Evolutionary conservation across 192 early-diverging fungal genomes (phyloP).

Genomic region (Gigaspora rosea): DNA sequence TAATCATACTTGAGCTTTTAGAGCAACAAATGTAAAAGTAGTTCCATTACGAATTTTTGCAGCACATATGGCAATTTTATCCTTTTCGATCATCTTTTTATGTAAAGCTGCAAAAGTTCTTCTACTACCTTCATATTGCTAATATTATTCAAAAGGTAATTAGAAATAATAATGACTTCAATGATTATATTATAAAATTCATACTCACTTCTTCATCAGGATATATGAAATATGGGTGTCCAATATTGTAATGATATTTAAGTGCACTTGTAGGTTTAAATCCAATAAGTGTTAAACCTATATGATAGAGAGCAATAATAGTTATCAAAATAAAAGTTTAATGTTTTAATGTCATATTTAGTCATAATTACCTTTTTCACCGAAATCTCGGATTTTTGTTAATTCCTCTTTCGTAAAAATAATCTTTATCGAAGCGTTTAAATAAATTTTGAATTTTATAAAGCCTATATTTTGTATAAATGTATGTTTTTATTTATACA

Average conservation of each 20-base stretch:
- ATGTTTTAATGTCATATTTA: background rate
- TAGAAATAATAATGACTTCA: background rate
- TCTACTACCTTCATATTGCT: constrained; percentile 69
- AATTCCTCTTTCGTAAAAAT: constrained; percentile 77
- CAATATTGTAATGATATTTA: constrained; percentile 62
- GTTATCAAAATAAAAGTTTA: constrained; percentile 1
- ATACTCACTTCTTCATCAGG: constrained; percentile 70
- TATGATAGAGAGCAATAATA: background rate
- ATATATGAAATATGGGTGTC: constrained; percentile 67
- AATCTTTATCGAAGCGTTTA: constrained; percentile 38
- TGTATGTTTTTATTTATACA: background rate
- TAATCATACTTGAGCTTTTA: constrained; percentile 65
- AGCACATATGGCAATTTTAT: constrained; percentile 70
- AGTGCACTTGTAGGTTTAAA: constrained; percentile 61
- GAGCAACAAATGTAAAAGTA: constrained; percentile 58
- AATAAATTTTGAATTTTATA: background rate
- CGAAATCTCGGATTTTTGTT: constrained; percentile 58
- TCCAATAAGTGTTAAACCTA: constrained; percentile 68
- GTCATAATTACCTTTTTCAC: constrained; percentile 57
- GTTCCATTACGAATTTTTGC: constrained; percentile 55
- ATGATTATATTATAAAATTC: background rate
- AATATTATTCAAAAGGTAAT: background rate
- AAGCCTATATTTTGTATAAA: background rate
- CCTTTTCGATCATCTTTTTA: constrained; percentile 51
- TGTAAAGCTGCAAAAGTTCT: constrained; percentile 70